A percentile compares a stretch with the other conserved stretches of the same genome.
These are phyloP conservation scores for Lactarius trivialis DNA, from an alignment of 768 basidiomycete species.

Conservation along the genomic window DNA sequence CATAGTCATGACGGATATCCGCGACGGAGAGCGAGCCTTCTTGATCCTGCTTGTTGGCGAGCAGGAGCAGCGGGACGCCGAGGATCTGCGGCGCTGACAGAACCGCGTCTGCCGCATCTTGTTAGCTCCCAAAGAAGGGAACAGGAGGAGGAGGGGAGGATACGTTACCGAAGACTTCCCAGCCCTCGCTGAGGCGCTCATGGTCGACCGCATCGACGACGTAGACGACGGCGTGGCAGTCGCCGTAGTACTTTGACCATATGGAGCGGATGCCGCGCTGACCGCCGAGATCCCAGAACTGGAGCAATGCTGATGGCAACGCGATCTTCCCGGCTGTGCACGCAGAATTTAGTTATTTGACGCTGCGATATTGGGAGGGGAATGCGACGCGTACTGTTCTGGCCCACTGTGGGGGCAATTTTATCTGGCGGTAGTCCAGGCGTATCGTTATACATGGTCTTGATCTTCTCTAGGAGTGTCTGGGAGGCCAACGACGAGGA, in stretches of 20 bases:
- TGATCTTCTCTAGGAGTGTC: slow-evolving; percentile 90
- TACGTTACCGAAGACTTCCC: slow-evolving; percentile 90
- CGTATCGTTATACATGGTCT: slow-evolving; percentile 81
- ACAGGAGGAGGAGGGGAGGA: neutral
- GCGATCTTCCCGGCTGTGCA: slow-evolving; percentile 82
- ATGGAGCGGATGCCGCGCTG: slow-evolving; percentile 91
- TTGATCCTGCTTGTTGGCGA: slow-evolving; percentile 95
- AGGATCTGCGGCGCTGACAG: slow-evolving; percentile 86
- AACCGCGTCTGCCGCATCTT: slow-evolving; percentile 54
- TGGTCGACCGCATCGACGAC: slow-evolving; percentile 91
- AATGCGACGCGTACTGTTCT: slow-evolving; percentile 68
- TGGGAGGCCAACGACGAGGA: slow-evolving; percentile 26
- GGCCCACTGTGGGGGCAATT: slow-evolving; percentile 94
- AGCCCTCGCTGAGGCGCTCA: slow-evolving; percentile 85
- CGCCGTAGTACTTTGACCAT: slow-evolving; percentile 92
- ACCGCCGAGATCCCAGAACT: slow-evolving; percentile 97
- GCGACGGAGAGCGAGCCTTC: slow-evolving; percentile 75
- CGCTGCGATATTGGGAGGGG: neutral
- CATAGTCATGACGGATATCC: slow-evolving; percentile 85
- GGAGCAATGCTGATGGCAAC: slow-evolving; percentile 87
- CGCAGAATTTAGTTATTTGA: neutral
- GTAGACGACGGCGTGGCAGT: slow-evolving; percentile 95
- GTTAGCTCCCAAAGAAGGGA: slow-evolving; percentile 20
- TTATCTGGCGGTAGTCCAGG: slow-evolving; percentile 88
- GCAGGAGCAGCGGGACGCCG: slow-evolving; percentile 80